These are phyloP conservation scores for Trichoderma breve DNA, from an alignment of 2,329 filamentous ascomycete species.

Conservation along the genomic window DNA sequence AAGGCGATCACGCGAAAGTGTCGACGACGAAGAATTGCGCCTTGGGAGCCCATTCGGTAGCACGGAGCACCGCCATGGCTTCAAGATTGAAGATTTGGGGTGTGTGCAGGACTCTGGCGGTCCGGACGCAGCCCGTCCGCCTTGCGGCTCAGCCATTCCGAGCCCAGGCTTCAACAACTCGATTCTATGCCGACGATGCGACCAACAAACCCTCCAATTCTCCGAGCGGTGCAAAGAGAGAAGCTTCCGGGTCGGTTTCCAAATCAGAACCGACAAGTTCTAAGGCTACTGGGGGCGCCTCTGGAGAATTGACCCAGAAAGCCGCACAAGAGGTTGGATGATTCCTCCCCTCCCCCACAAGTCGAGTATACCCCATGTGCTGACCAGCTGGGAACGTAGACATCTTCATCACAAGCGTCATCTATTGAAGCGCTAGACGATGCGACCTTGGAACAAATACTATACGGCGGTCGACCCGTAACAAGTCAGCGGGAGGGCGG, in stretches of 20 bases:
- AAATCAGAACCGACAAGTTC: background rate
- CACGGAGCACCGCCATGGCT: conserved; percentile 32
- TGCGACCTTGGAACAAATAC: conserved; percentile 37
- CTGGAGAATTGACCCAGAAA: conserved; percentile 11
- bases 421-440: conserved; percentile 34
- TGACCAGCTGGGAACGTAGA: conserved; percentile 7
- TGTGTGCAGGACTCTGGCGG: conserved; percentile 35
- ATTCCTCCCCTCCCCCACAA: background rate
- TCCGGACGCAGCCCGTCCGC: conserved; percentile 31
- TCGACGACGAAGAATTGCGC: conserved; percentile 18
- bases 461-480: conserved; percentile 36
- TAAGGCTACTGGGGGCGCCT: background rate
- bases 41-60: conserved; percentile 5
- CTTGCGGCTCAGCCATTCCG: conserved; percentile 27
- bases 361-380: background rate
- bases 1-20: conserved; percentile 15
- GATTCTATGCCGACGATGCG: conserved; percentile 36
- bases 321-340: background rate
- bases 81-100: conserved; percentile 35
- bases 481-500: conserved; percentile 33
- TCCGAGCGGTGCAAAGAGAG: conserved; percentile 11
- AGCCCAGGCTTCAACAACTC: conserved; percentile 24
- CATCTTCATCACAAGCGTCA: conserved; percentile 17
- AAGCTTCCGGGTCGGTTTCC: background rate
- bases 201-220: conserved; percentile 28